A percentile compares a stretch with the other conserved stretches of the same genome.
Conservation (phyloP, 108 stramenopile species). For the Discostella pseudostelligera region DNA sequence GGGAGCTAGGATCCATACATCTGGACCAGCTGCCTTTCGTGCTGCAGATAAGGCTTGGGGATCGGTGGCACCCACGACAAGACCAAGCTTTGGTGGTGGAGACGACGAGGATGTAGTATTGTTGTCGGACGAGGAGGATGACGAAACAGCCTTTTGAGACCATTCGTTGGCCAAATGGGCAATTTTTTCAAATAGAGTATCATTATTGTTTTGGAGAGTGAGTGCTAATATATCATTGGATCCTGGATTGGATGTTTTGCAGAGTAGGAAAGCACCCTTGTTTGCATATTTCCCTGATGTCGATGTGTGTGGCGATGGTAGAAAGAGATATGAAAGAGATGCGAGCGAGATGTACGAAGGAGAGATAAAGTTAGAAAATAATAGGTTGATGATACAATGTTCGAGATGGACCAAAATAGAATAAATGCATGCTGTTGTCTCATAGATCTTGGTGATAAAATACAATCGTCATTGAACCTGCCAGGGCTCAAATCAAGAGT, state of each 20-base stretch:
- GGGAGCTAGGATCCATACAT: constrained; percentile 95
- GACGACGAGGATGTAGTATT: constrained; percentile 10
- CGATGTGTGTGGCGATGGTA: neutral
- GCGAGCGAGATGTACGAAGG: neutral
- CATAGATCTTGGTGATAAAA: constrained; percentile 51
- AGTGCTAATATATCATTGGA: constrained; percentile 89
- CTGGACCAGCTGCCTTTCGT: constrained; percentile 74
- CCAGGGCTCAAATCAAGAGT: constrained; percentile 46
- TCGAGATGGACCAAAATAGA: neutral
- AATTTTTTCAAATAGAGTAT: constrained; percentile 86
- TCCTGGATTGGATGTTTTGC: constrained; percentile 98
- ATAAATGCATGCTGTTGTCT: constrained; percentile 17
- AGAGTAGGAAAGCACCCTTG: constrained; percentile 94
- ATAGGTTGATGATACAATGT: constrained; percentile 9
- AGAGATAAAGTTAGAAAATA: too few species aligned
- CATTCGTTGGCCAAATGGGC: constrained; percentile 71
- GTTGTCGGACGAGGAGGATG: constrained; percentile 10
- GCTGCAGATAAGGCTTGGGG: constrained; percentile 71
- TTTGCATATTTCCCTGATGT: constrained; percentile 62
- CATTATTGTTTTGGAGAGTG: constrained; percentile 39
- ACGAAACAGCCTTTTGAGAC: constrained; percentile 43
- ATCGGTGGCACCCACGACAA: constrained; percentile 98
- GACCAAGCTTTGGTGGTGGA: constrained; percentile 69
- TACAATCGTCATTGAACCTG: constrained; percentile 40
- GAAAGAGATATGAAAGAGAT: neutral